Evolutionary conservation across 1,284 basidiomycete species (phyloP).

Genomic region (Chiua sp.): DNA sequence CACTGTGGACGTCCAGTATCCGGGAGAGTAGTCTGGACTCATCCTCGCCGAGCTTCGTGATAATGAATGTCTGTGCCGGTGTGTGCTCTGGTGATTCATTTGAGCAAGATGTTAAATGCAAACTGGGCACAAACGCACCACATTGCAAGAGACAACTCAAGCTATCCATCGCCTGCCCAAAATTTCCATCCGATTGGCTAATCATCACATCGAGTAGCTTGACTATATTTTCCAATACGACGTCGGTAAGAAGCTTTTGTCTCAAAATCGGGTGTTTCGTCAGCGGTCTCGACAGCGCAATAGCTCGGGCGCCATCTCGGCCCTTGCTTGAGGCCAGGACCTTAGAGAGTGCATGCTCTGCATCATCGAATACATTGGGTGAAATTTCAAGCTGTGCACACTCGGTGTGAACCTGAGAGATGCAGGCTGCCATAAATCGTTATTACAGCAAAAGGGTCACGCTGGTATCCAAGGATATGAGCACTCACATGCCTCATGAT

Average conservation of each 20-base stretch:
- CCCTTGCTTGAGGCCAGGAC: background rate
- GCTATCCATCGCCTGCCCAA: slow-evolving; percentile 5
- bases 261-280: slow-evolving; percentile 1
- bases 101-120: too few species aligned
- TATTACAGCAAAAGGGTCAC: background rate
- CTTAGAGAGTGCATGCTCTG: background rate
- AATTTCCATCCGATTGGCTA: background rate
- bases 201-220: background rate
- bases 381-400: background rate
- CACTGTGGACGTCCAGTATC: too few species aligned
- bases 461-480: too few species aligned
- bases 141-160: slow-evolving; percentile 1
- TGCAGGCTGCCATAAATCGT: background rate
- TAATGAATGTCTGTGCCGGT: too few species aligned
- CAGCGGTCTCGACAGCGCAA: slow-evolving; percentile 6
- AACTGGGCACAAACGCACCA: background rate
- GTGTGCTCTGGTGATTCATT: too few species aligned
- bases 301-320: slow-evolving; percentile 1
- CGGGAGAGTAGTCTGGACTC: too few species aligned
- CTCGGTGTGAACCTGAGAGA: background rate
- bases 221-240: background rate
- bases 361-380: background rate
- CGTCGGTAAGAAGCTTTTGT: background rate
- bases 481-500: slow-evolving; percentile 10
- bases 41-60: too few species aligned